phyloP scores from a whole-genome alignment of 2,329 filamentous ascomycete genomes.

The Dactylellina parvicollis region DNA sequence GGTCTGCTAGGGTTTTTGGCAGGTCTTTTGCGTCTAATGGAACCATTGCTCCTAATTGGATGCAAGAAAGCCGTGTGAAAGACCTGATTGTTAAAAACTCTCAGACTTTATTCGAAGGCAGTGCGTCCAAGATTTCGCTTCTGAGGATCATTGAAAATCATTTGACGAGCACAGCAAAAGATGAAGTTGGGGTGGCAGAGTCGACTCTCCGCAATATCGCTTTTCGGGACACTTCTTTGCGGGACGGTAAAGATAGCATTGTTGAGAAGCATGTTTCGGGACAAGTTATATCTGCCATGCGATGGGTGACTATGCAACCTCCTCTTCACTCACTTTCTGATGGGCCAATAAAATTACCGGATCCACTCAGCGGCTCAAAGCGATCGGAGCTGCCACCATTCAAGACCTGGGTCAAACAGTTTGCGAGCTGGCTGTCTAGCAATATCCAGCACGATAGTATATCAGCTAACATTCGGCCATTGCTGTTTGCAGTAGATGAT shows the following conservation, averaged over 20 bases:
- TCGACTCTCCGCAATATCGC: constrained; percentile 69
- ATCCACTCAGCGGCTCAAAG: constrained; percentile 26
- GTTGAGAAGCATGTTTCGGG: constrained; percentile 52
- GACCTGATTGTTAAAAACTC: constrained; percentile 49
- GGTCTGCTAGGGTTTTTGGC: constrained; percentile 86
- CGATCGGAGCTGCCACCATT: constrained; percentile 29
- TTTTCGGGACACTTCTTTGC: constrained; percentile 65
- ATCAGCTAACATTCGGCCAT: constrained; percentile 35
- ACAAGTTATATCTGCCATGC: constrained; percentile 62
- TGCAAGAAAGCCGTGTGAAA: constrained; percentile 59
- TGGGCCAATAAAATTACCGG: constrained; percentile 19
- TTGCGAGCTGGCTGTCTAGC: constrained; percentile 47
- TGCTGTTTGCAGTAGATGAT: constrained; percentile 52
- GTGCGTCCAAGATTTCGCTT: constrained; percentile 46
- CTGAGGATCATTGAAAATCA: constrained; percentile 46
- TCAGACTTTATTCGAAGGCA: constrained; percentile 36
- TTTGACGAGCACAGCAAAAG: constrained; percentile 37
- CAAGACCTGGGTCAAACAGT: constrained; percentile 43
- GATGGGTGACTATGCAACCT: constrained; percentile 51
- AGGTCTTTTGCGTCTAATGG: constrained; percentile 83
- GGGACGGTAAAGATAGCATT: constrained; percentile 62
- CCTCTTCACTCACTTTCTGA: constrained; percentile 24
- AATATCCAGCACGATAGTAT: constrained; percentile 48
- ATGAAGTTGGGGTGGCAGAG: constrained; percentile 69
- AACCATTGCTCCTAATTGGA: constrained; percentile 70